These are phyloP conservation scores for Fragaria vesca DNA, from an alignment of 306 rosid species.

Conservation along the genomic window DNA sequence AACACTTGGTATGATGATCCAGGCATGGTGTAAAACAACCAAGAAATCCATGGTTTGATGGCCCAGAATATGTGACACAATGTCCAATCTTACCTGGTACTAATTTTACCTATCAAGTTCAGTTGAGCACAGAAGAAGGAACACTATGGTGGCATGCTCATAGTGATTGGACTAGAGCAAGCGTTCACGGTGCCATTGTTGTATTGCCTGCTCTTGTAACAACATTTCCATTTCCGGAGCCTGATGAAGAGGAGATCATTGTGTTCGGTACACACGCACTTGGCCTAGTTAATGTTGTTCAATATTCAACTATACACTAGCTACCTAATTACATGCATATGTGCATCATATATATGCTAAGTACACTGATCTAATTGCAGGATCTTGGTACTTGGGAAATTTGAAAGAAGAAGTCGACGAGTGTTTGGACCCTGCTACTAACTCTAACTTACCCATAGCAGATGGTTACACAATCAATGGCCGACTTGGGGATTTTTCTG, in stretches of 20 bases:
- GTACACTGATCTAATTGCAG: neutral
- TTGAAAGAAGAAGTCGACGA: neutral
- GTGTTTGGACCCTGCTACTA: neutral
- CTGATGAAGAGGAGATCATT: constrained; percentile 11
- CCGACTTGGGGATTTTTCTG: constrained; percentile 5
- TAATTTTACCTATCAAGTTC: neutral
- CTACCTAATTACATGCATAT: neutral
- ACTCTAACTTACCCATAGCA: neutral
- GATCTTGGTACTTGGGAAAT: constrained; percentile 7
- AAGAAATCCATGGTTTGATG: constrained; percentile 1
- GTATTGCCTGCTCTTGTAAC: neutral
- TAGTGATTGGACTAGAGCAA: neutral
- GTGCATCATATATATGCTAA: neutral
- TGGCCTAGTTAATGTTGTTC: neutral
- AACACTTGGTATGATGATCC: neutral
- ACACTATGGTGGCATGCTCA: neutral
- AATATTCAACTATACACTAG: neutral
- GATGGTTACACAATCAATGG: constrained; percentile 11
- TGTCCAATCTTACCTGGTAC: neutral
- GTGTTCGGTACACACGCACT: constrained; percentile 5
- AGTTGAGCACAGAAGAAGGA: neutral
- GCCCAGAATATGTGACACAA: neutral
- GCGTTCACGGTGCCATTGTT: constrained; percentile 19
- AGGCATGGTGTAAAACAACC: neutral
- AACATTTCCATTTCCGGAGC: constrained; percentile 8